Evolutionary conservation across 257 asterid species (phyloP).

Genomic region (Przewalskia tangutica): DNA sequence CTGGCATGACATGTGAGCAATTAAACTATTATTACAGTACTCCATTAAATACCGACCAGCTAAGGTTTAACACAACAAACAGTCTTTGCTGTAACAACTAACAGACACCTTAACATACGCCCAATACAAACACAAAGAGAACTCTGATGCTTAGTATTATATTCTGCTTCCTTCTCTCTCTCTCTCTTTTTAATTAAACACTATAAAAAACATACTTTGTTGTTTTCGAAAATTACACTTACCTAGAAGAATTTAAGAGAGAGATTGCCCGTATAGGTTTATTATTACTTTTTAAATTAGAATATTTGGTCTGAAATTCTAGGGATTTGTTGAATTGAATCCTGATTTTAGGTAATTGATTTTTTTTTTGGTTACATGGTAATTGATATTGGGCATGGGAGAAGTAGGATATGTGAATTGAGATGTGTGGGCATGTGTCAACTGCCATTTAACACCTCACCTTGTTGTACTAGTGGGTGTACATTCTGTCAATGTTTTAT

Average conservation of each 20-base stretch:
- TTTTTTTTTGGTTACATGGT: no score
- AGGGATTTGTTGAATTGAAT: neutral
- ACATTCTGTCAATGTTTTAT: neutral
- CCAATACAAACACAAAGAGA: neutral
- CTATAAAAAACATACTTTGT: neutral
- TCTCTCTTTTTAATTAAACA: neutral
- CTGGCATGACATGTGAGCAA: slow-evolving; percentile 48
- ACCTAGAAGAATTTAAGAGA: neutral
- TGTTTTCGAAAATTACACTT: neutral
- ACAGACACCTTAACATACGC: slow-evolving; percentile 5
- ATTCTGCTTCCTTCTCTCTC: no score
- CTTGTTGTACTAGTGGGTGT: neutral
- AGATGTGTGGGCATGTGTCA: slow-evolving; percentile 30
- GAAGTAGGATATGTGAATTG: neutral
- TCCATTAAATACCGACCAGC: slow-evolving; percentile 17
- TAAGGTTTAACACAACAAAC: slow-evolving; percentile 13
- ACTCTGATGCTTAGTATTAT: neutral
- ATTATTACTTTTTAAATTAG: no score
- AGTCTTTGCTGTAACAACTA: slow-evolving; percentile 11
- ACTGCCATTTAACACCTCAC: slow-evolving; percentile 42
- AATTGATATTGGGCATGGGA: neutral
- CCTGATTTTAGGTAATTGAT: slow-evolving; percentile 1
- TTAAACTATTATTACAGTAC: slow-evolving; percentile 15
- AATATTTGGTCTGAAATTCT: neutral
- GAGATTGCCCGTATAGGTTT: no score